Percentiles rank a stretch among this genome's conserved stretches.
Conservation (phyloP, 2,329 filamentous ascomycete genomes). For the Aspergillus awamori region DNA sequence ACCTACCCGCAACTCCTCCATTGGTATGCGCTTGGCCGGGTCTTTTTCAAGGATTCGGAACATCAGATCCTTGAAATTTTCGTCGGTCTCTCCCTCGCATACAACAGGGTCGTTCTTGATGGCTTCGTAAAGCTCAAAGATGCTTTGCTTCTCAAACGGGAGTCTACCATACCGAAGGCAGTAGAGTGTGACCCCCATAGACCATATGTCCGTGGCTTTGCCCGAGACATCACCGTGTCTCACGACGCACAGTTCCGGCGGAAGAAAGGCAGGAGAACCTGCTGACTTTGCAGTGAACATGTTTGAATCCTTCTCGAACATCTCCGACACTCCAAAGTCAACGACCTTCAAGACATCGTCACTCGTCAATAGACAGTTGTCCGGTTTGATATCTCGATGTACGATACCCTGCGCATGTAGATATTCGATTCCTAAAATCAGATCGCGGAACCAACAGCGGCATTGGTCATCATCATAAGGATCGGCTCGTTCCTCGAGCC, state of each 20-base stretch:
- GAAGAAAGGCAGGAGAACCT: conserved; percentile 91
- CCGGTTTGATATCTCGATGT: conserved; percentile 96
- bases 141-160: conserved; percentile 77
- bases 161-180: conserved; percentile 87
- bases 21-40: conserved; percentile 77
- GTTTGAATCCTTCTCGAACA: conserved; percentile 85
- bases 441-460: conserved; percentile 89
- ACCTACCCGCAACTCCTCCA: conserved; percentile 78
- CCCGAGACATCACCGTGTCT: conserved; percentile 87
- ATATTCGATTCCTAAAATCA: conserved; percentile 94
- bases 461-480: conserved; percentile 83
- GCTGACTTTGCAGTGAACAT: conserved; percentile 94
- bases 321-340: conserved; percentile 98
- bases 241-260: conserved; percentile 85
- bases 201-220: conserved; percentile 93
- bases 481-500: conserved; percentile 76
- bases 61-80: conserved; percentile 75
- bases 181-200: conserved; percentile 94
- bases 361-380: conserved; percentile 86
- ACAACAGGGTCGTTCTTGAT: conserved; percentile 72
- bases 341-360: conserved; percentile 96
- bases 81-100: conserved; percentile 65
- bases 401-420: conserved; percentile 92
- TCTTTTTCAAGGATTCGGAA: conserved; percentile 78
- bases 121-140: conserved; percentile 86